These are phyloP conservation scores for Talaromyces sp. DNA, from an alignment of 2,329 filamentous ascomycete genomes.

Conservation along the genomic window DNA sequence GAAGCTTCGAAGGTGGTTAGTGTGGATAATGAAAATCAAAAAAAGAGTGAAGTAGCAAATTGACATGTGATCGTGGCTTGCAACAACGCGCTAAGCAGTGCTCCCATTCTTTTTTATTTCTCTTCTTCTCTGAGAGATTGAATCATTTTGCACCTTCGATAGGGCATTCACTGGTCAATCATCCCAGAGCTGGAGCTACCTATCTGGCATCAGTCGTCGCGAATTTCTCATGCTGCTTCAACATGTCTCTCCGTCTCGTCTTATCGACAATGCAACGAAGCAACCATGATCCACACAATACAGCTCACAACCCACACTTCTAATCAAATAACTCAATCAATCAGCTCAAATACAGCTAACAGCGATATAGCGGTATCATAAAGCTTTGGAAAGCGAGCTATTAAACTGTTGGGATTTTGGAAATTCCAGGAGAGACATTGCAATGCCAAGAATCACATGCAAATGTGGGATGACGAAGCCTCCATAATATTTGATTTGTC, in stretches of 20 bases:
- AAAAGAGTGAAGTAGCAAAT: not conserved
- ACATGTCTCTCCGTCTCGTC: not conserved
- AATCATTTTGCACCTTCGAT: not conserved
- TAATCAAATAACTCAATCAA: not conserved
- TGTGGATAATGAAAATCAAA: not conserved
- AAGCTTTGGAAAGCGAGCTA: not conserved
- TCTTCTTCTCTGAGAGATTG: not conserved
- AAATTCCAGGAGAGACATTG: not conserved
- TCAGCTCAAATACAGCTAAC: not conserved
- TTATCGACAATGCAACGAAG: not conserved
- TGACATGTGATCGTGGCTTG: conserved; percentile 6
- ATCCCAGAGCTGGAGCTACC: not conserved
- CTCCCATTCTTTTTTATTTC: not conserved
- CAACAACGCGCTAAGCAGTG: not conserved
- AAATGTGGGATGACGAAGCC: conserved; percentile 5
- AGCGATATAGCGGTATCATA: not conserved
- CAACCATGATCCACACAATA: not conserved
- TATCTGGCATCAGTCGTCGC: not conserved
- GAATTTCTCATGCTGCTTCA: not conserved
- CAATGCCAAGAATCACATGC: conserved; percentile 17
- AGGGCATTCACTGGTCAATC: not conserved
- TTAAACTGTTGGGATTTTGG: conserved; percentile 13
- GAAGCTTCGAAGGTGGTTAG: not conserved
- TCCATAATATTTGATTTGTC: not conserved
- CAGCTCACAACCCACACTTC: not conserved